Percentiles rank a stretch among this genome's conserved stretches.
These are phyloP conservation scores for Fraxinus americana DNA, from an alignment of 257 asterid genomes.

Conservation along the genomic window DNA sequence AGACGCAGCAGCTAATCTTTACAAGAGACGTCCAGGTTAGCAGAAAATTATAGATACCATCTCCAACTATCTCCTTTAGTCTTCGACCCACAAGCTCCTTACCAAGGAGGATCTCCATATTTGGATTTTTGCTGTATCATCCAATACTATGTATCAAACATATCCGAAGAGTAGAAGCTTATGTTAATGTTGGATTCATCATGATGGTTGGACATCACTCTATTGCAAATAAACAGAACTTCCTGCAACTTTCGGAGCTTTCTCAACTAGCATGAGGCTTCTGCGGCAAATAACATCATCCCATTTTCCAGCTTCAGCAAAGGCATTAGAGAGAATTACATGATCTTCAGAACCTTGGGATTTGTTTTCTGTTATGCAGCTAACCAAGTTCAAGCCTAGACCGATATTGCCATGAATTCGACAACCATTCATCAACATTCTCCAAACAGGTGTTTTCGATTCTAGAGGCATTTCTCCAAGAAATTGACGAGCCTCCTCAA, in stretches of 20 bases:
- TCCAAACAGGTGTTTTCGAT: conserved; percentile 46
- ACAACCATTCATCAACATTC: conserved; percentile 47
- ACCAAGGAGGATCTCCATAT: not conserved
- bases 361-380: conserved; percentile 19
- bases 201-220: not conserved
- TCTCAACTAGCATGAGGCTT: conserved; percentile 29
- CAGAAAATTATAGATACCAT: not conserved
- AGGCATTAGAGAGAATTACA: conserved; percentile 38
- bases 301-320: conserved; percentile 55
- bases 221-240: not conserved
- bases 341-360: conserved; percentile 30
- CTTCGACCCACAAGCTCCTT: not conserved
- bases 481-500: conserved; percentile 46
- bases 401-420: conserved; percentile 36
- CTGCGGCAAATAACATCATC: conserved; percentile 38
- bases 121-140: not conserved
- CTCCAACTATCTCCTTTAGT: not conserved
- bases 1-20: not conserved
- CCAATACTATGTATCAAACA: not conserved
- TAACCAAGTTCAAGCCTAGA: conserved; percentile 33
- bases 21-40: not conserved
- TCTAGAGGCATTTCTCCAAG: conserved; percentile 32
- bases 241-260: conserved; percentile 17
- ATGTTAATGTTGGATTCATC: not conserved
- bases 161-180: not conserved